Evolutionary conservation across 2,329 filamentous ascomycete species (phyloP), one percentile per base, ranked within the genome.

Genomic region (Pseudodiploospora longispora): DNA sequence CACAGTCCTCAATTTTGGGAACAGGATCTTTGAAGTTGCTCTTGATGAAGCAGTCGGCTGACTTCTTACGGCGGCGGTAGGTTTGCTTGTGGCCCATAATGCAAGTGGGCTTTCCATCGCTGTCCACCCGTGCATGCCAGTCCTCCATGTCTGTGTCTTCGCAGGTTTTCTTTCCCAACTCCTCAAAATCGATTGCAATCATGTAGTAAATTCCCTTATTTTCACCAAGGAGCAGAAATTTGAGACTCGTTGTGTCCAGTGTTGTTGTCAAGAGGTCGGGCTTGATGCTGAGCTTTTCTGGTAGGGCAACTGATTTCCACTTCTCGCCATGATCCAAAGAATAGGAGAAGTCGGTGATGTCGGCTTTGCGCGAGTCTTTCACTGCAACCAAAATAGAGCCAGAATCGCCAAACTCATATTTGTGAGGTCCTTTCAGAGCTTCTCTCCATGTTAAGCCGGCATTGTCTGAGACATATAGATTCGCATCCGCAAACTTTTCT

Each of bases 31-130:
- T 81, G 68, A 95, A 96, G 42, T 91, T 80, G 48, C 86, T 75
- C 55, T 87, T 85, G 54, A 97, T 75, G 61, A 96, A 95, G 65
- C 94, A 98, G 48, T 95, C 80, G 12, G 86, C 84, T 54, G 87
- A 78, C 60, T 88, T 85, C 71, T 94, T 97, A 55, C 93, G 82
- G 51, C 93, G 81, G 43, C 72, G 76, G 65, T 85, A 98, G 50
- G 78, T 87, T 60, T 97, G 91, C 57, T 83, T 95, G 61, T 95
- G 90, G 19, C 93, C 93, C 91, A 98, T 97, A 52, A 98, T 72
- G 62, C 93, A 98, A 41, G 82, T 87, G 3, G 90, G 77, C 41
- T 95, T 77, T 30, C 85, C 85, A 27, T 95, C 77, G 30, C 85
- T 77, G 58, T 95, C 84, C 33, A 86, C 75, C 10, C 90, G 82